Conservation (phyloP, 2,329 filamentous ascomycete species). For the Cercospora beticola region DNA sequence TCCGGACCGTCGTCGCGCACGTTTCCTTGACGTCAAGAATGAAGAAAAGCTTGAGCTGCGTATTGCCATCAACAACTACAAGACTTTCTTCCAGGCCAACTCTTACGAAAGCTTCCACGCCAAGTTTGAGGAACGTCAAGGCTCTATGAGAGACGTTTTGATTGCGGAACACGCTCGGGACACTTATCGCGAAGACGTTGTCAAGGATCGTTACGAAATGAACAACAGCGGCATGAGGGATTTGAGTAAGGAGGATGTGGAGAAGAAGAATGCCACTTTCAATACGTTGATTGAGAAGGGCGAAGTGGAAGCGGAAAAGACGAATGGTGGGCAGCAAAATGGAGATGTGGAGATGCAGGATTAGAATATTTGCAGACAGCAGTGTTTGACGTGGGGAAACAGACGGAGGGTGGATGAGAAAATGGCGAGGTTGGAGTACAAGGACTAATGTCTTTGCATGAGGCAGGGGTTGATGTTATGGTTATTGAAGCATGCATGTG, state of each 20-base stretch:
- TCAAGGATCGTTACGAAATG: conserved; percentile 45
- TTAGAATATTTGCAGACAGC: not conserved
- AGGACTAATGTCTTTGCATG: not conserved
- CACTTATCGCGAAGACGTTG: conserved; percentile 38
- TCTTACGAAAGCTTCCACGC: conserved; percentile 45
- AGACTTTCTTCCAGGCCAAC: conserved; percentile 44
- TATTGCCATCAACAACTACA: conserved; percentile 46
- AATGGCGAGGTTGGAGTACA: not conserved
- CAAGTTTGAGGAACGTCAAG: conserved; percentile 37
- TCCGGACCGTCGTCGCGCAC: conserved; percentile 7
- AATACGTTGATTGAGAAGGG: conserved; percentile 26
- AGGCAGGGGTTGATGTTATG: not conserved
- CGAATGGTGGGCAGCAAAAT: not conserved
- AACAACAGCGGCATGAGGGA: conserved; percentile 51
- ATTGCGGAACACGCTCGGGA: conserved; percentile 38
- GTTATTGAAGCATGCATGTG: not conserved
- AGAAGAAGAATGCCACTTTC: conserved; percentile 42
- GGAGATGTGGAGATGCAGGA: conserved; percentile 13
- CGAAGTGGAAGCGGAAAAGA: conserved; percentile 16
- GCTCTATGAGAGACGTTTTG: conserved; percentile 37
- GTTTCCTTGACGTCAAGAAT: conserved; percentile 31
- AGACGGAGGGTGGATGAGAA: not conserved
- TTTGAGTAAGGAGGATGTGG: conserved; percentile 48
- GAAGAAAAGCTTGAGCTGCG: conserved; percentile 48
- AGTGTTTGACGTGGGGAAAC: not conserved